Base-by-base conservation (phyloP, 495 filamentous ascomycete species). In the Alectoria sarmentosa region DNA sequence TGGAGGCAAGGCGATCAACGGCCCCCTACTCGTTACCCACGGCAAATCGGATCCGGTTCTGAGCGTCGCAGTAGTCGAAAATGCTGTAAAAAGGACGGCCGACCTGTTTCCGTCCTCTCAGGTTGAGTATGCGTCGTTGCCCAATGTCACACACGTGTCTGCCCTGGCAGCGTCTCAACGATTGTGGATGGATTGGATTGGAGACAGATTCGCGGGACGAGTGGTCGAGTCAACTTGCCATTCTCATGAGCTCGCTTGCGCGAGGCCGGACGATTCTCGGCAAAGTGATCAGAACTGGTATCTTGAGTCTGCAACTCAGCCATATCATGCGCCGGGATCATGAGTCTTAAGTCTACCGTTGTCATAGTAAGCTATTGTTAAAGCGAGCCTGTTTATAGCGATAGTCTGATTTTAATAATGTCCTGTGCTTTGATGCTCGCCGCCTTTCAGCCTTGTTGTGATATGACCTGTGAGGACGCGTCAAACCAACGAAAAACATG, bases 21-120 rank as follows among this genome's bases (percentile, higher is more conserved):
- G 74, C 1, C 76, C 77, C 23, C 60, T 81, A 64, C 70, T 80
- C 13, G 71, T 79, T 19, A 66, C 79, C 3, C 76, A 76, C 55
- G 79, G 78, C 11, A 71, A 66, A 11, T 65, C 65, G 17, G 75
- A 78, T 61, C 38, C 55, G n/a, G n/a, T n/a, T n/a, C n/a, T 3
- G 8, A 19, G 41, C 21, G 17, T 44, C 41, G 41, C 8, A 4
- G 8, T 44, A 3, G 4, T 3, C 41, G 41, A 44, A 14, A 44
- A 15, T 17, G 17, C 21, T 5, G 4, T 4, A 4, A 21, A n/a
- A n/a, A n/a, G n/a, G n/a, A n/a, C n/a, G n/a, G n/a, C n/a, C n/a
- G n/a, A n/a, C n/a, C n/a, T 5, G 19, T 44, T 44, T 14, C 41
- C 17, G 3, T 21, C 41, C 19, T 2, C 41, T 17, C 17, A 44